Conservation (phyloP, 179 eudicot species). For the Heliamphora pulchella region DNA sequence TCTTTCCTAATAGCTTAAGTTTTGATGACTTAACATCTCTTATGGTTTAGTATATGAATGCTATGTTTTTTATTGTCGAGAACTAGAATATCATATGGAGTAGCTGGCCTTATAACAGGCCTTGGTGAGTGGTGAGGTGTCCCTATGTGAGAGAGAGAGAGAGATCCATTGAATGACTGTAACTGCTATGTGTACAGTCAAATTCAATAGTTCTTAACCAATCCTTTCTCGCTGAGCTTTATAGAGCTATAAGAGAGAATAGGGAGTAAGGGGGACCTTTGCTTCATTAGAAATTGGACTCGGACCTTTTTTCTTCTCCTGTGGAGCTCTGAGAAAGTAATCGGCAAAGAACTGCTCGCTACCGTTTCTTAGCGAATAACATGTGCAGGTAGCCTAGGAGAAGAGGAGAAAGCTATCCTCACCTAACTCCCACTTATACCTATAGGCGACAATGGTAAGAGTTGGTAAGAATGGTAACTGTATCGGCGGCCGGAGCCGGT, state of each 20-base stretch:
- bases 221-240: neutral
- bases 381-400: too few species aligned
- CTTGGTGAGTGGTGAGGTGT: too few species aligned
- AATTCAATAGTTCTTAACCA: neutral
- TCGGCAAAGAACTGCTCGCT: too few species aligned
- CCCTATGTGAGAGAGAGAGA: too few species aligned
- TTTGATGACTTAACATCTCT: too few species aligned
- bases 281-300: conserved; percentile 9
- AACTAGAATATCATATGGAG: too few species aligned
- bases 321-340: neutral
- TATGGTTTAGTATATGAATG: too few species aligned
- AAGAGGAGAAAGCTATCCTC: neutral
- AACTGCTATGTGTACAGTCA: conserved; percentile 10
- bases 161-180: conserved; percentile 16
- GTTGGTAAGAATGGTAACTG: neutral
- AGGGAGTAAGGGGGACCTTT: conserved; percentile 4
- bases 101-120: too few species aligned
- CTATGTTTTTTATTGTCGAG: too few species aligned
- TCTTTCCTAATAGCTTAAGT: too few species aligned
- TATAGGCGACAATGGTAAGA: neutral
- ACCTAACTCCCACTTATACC: neutral
- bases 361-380: too few species aligned
- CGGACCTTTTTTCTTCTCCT: neutral
- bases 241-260: neutral
- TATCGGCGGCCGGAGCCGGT: neutral